A percentile compares a stretch with the other conserved stretches of the same genome.
phyloP scores from a whole-genome alignment of 2,329 filamentous ascomycete species.

The Fusarium chlamydosporum region DNA sequence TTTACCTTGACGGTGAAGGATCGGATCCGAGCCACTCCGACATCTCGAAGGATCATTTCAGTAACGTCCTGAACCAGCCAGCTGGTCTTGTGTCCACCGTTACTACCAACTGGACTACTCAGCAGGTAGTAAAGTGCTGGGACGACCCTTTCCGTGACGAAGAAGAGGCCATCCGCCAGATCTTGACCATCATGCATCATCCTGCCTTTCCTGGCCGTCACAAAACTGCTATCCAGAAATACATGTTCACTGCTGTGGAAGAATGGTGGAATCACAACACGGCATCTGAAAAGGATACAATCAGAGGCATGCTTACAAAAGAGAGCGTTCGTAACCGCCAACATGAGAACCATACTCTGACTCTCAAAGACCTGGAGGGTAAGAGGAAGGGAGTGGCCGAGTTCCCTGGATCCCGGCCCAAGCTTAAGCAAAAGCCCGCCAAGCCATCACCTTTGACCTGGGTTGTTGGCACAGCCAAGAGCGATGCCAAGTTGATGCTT shows the following conservation, averaged over 20 bases:
- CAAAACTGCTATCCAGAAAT: constrained; percentile 79
- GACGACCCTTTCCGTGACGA: constrained; percentile 78
- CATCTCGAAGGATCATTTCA: constrained; percentile 85
- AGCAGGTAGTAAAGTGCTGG: constrained; percentile 65
- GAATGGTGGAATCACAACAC: constrained; percentile 75
- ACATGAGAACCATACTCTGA: constrained; percentile 51
- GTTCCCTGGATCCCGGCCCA: constrained; percentile 50
- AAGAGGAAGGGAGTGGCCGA: constrained; percentile 47
- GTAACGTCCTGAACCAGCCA: constrained; percentile 69
- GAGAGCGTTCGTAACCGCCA: constrained; percentile 48
- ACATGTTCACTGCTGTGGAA: constrained; percentile 85
- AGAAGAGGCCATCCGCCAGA: constrained; percentile 81
- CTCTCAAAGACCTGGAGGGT: constrained; percentile 45
- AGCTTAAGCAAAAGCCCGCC: constrained; percentile 37
- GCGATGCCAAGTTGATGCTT: constrained; percentile 42
- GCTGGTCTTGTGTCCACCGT: constrained; percentile 51
- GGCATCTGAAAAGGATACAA: constrained; percentile 36
- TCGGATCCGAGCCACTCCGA: constrained; percentile 83
- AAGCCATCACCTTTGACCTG: constrained; percentile 47
- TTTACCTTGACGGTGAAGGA: constrained; percentile 80
- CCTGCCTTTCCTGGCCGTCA: constrained; percentile 79
- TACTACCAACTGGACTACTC: constrained; percentile 51
- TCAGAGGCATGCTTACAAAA: constrained; percentile 48
- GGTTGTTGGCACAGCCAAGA: constrained; percentile 40
- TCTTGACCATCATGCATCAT: constrained; percentile 85